A percentile compares a stretch with the other conserved stretches of the same genome.
Evolutionary conservation across 75 land plant genomes (phyloP).

Genomic region (Pinus taeda): DNA sequence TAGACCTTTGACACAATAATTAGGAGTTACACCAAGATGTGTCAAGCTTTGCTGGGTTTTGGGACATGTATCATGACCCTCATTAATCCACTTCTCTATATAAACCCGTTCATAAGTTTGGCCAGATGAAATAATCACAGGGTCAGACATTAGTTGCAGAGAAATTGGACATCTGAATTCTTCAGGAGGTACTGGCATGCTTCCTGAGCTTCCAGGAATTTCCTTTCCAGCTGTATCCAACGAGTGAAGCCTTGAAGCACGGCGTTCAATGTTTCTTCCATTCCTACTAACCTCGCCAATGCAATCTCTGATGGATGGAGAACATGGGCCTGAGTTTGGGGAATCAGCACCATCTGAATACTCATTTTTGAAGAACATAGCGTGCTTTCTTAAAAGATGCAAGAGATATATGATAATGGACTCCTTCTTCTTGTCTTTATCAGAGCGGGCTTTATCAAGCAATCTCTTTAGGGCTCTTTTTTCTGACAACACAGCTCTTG

Average conservation of each 20-base stretch:
- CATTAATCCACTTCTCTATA: constrained; percentile 91
- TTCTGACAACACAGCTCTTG: constrained; percentile 66
- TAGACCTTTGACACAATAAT: constrained; percentile 91
- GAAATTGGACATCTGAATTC: constrained; percentile 97
- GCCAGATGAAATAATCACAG: constrained; percentile 92
- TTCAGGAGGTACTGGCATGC: constrained; percentile 64
- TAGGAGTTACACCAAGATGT: constrained; percentile 78
- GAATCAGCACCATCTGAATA: constrained; percentile 63
- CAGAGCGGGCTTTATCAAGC: constrained; percentile 67
- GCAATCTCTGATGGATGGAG: constrained; percentile 49
- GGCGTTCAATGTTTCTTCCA: constrained; percentile 35
- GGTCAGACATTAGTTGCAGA: constrained; percentile 94
- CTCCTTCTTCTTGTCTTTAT: constrained; percentile 84
- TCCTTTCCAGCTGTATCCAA: constrained; percentile 32
- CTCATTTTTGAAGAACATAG: constrained; percentile 62
- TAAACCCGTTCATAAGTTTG: constrained; percentile 93
- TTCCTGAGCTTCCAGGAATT: constrained; percentile 22
- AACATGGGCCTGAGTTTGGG: constrained; percentile 55
- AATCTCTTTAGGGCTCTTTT: constrained; percentile 76
- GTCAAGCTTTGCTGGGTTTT: constrained; percentile 85
- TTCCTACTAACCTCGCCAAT: constrained; percentile 24
- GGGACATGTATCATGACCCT: constrained; percentile 90
- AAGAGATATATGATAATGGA: constrained; percentile 72
- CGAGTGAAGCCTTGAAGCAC: constrained; percentile 40
- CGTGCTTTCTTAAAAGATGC: constrained; percentile 77